phyloP scores from a whole-genome alignment of 2,329 filamentous ascomycete genomes.

The Davidsoniella eucalypti region DNA sequence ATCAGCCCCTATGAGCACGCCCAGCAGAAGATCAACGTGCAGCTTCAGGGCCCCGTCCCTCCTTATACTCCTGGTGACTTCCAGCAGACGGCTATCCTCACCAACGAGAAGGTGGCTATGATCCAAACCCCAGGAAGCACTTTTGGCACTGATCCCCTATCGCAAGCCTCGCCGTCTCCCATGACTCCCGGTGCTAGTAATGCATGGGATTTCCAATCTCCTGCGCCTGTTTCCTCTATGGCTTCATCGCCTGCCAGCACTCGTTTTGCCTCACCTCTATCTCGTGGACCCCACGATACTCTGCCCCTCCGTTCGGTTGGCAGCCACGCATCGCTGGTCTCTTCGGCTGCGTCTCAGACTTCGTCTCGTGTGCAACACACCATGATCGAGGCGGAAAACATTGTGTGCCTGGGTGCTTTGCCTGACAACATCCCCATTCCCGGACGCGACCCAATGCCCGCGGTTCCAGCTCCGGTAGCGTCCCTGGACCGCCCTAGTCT shows the following conservation, averaged over 20 bases:
- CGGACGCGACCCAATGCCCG: neutral
- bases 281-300: neutral
- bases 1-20: slow-evolving; percentile 34
- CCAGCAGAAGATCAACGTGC: slow-evolving; percentile 32
- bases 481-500: neutral
- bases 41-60: slow-evolving; percentile 33
- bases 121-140: neutral
- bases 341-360: slow-evolving; percentile 14
- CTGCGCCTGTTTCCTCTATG: slow-evolving; percentile 7
- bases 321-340: neutral
- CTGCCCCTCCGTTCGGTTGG: neutral
- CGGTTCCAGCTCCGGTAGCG: neutral
- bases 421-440: slow-evolving; percentile 28
- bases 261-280: neutral
- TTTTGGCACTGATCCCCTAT: slow-evolving; percentile 10
- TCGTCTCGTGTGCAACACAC: slow-evolving; percentile 27
- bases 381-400: slow-evolving; percentile 34
- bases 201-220: slow-evolving; percentile 1
- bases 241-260: slow-evolving; percentile 1
- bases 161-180: neutral
- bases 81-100: neutral
- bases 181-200: neutral
- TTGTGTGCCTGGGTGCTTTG: slow-evolving; percentile 38
- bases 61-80: slow-evolving; percentile 28
- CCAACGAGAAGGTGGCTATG: slow-evolving; percentile 5